phyloP scores from a whole-genome alignment of 805 yeast species.

The Suhomyces faveliae region DNA sequence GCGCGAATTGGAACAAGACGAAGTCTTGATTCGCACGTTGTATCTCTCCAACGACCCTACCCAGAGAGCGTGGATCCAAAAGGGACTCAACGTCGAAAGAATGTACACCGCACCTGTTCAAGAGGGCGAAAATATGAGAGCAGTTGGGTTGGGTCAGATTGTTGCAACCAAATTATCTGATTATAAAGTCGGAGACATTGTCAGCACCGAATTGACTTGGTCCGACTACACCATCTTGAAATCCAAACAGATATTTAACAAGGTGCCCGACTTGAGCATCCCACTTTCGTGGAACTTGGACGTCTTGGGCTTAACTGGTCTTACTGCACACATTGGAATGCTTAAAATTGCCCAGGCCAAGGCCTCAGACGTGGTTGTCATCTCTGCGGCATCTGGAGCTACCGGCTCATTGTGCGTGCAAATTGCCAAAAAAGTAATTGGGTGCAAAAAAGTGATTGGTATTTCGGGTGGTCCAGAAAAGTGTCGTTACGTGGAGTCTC shows the following conservation, averaged over 20 bases:
- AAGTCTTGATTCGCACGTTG: constrained; percentile 26
- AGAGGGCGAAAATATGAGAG: constrained; percentile 45
- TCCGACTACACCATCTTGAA: constrained; percentile 42
- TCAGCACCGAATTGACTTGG: constrained; percentile 46
- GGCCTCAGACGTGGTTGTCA: constrained; percentile 45
- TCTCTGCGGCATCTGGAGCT: constrained; percentile 74
- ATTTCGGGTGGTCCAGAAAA: constrained; percentile 62
- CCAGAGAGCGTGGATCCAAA: constrained; percentile 37
- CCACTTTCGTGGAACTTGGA: constrained; percentile 13
- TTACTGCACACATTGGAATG: constrained; percentile 62
- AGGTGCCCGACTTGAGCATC: constrained; percentile 23
- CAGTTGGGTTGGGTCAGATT: constrained; percentile 49
- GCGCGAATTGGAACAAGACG: constrained; percentile 20
- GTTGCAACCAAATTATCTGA: constrained; percentile 44
- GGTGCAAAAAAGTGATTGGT: constrained; percentile 57
- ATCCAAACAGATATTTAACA: constrained; percentile 24
- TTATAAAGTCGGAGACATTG: constrained; percentile 44
- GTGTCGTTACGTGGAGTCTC: constrained; percentile 49
- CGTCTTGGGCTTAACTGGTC: constrained; percentile 51
- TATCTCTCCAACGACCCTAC: constrained; percentile 37
- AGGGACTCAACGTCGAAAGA: constrained; percentile 21
- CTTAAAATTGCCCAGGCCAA: constrained; percentile 47
- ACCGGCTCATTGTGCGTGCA: constrained; percentile 63
- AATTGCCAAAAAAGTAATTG: constrained; percentile 51
- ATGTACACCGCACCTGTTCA: constrained; percentile 38